These are phyloP conservation scores for Dendrocalamus latiflorus DNA, from an alignment of 202 grass and related monocot species.

Conservation along the genomic window DNA sequence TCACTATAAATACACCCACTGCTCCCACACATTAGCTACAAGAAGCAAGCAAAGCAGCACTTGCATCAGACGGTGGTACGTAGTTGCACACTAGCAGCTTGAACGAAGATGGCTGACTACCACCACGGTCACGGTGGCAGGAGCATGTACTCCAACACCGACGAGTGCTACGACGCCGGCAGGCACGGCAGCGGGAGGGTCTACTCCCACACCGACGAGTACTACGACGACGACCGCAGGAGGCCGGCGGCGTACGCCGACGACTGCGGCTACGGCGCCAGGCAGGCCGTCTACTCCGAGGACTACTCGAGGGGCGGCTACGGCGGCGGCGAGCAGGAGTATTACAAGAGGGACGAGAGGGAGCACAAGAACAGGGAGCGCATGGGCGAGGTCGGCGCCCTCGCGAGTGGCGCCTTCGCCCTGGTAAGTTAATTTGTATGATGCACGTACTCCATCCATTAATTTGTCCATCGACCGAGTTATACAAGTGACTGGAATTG, in stretches of 20 bases:
- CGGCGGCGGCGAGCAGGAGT: slow-evolving; percentile 19
- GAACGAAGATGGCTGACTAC: slow-evolving; percentile 7
- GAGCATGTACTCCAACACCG: slow-evolving; percentile 24
- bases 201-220: slow-evolving; percentile 30
- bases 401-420: slow-evolving; percentile 47
- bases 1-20: slow-evolving; percentile 25
- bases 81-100: no score
- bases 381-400: slow-evolving; percentile 51
- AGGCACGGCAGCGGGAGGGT: slow-evolving; percentile 1
- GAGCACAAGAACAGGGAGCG: slow-evolving; percentile 58
- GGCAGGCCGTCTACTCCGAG: background rate
- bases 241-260: background rate
- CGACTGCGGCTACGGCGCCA: background rate
- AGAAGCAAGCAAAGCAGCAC: background rate
- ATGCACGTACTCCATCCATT: no score
- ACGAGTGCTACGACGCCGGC: slow-evolving; percentile 28
- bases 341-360: slow-evolving; percentile 54
- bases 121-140: background rate
- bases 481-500: background rate
- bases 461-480: no score
- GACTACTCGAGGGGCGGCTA: background rate
- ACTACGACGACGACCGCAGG: background rate
- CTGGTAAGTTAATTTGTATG: slow-evolving; percentile 2
- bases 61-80: no score
- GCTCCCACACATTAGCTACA: background rate